These are phyloP conservation scores for Hippophae gyantsensis DNA, from an alignment of 306 rosid species.

Conservation along the genomic window DNA sequence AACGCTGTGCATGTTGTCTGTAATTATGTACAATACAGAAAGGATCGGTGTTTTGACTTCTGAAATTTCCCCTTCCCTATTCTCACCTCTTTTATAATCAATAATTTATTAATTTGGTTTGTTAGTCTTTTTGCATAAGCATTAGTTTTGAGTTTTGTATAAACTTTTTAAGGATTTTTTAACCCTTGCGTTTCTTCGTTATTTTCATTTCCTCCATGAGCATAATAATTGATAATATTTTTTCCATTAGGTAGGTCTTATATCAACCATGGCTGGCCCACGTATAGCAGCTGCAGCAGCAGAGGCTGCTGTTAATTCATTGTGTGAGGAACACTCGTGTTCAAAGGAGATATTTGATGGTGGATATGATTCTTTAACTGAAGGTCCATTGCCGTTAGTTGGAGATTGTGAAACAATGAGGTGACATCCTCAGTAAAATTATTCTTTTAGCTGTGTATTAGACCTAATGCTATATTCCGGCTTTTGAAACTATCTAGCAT, in stretches of 20 bases:
- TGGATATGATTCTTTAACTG: slow-evolving; percentile 34
- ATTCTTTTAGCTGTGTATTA: slow-evolving; percentile 3
- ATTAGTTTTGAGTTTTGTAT: too few species aligned
- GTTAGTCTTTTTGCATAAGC: too few species aligned
- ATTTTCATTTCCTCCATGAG: slow-evolving; percentile 1
- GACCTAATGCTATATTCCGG: background rate
- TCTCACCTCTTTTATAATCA: too few species aligned
- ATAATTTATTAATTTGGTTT: too few species aligned
- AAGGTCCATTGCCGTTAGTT: slow-evolving; percentile 22
- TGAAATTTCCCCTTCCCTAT: too few species aligned
- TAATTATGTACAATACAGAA: too few species aligned
- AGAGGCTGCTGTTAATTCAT: slow-evolving; percentile 61
- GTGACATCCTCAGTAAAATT: slow-evolving; percentile 26
- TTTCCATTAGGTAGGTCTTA: slow-evolving; percentile 62
- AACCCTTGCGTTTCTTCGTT: background rate
- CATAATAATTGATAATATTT: slow-evolving; percentile 11
- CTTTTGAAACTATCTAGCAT: slow-evolving; percentile 17
- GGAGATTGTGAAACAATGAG: slow-evolving; percentile 37
- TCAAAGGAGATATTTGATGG: slow-evolving; percentile 65
- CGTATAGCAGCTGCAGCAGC: slow-evolving; percentile 79
- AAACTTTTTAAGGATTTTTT: background rate
- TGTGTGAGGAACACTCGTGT: slow-evolving; percentile 61
- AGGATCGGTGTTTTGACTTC: too few species aligned
- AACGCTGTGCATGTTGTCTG: too few species aligned
- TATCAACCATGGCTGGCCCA: slow-evolving; percentile 72